Conservation (phyloP, 495 filamentous ascomycete genomes). For the Neurospora sp. region DNA sequence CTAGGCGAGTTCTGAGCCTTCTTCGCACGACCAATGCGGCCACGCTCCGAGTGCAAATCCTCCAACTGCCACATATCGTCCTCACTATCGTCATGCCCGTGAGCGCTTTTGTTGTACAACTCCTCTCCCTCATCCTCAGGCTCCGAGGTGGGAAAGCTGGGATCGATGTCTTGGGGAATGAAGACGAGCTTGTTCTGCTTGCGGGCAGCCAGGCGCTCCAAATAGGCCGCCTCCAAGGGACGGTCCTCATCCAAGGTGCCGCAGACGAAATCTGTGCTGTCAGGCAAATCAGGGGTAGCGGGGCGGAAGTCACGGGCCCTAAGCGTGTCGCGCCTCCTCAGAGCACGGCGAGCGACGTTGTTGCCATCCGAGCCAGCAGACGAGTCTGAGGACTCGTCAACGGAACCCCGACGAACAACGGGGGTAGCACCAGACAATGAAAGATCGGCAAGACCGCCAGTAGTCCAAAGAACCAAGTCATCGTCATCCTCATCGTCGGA, state of each 20-base stretch:
- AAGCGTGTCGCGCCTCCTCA: conserved; percentile 20
- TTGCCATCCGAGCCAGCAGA: conserved; percentile 21
- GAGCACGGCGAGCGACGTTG: conserved; percentile 8
- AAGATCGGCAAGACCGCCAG: conserved; percentile 36
- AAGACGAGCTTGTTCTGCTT: conserved; percentile 65
- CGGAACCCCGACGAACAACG: conserved; percentile 30
- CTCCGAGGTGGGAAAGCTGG: conserved; percentile 90
- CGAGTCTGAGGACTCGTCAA: conserved; percentile 31
- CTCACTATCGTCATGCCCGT: conserved; percentile 42
- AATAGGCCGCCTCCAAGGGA: conserved; percentile 84
- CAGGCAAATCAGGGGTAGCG: conserved; percentile 74
- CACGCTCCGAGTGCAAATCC: conserved; percentile 32
- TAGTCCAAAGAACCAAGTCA: conserved; percentile 70
- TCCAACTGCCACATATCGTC: conserved; percentile 50
- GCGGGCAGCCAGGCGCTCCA: conserved; percentile 72
- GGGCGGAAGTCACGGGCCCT: conserved; percentile 50
- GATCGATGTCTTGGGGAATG: conserved; percentile 93
- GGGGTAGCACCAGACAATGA: conserved; percentile 27
- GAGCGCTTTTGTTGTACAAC: conserved; percentile 32
- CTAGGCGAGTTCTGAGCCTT: conserved; percentile 30
- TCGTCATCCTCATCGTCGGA: conserved; percentile 83
- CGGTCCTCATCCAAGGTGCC: conserved; percentile 94
- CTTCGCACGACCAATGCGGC: conserved; percentile 28
- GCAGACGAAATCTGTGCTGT: conserved; percentile 97
- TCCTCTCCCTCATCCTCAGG: conserved; percentile 69